Base-by-base conservation (phyloP, 305 asterid species). In the Coffea humblotiana region DNA sequence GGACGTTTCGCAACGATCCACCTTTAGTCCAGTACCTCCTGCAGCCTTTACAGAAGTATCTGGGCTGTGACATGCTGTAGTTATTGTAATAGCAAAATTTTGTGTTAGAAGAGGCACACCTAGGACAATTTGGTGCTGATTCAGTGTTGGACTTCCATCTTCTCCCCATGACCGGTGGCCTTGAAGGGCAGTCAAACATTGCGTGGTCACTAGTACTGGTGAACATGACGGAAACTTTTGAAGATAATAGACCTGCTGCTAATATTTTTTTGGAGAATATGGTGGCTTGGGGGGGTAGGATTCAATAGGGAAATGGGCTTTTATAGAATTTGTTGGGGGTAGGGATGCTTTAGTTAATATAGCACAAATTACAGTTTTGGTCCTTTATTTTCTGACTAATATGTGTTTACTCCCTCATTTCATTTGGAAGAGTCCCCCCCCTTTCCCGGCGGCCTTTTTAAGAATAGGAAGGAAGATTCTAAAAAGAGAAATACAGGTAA, bases 21-120 rank as follows among this genome's bases (percentile, higher is more conserved):
- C 98, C 98, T 54, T 90, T 94, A 61, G 98, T 94, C 98, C 98
- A 94, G 83, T 94, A 94, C 79, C 98, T 78, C 70, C 91, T 85
- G 81, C 97, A 94, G 71, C 84, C 92, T 87, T 92, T 94, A 86
- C 98, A 94, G 80, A 94, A 92, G 92, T 94, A 92, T 60, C 98
- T 87, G 23, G 97, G 98, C 78, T 94, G 97, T 16, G 98, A 94
- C 47, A 92, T 84, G 84, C 96, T 94, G 78, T 94, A 94, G 80
- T 94, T 92, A 89, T 92, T 91, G 92, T 91, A 92, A 84, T 93
- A 93, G 77, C 97, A 93, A 56, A 93, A 93, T 51, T 93, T 93
- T 66, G 97, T 93, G 88, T 91, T 90, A 47, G 97, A 79, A 18
- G 97, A 93, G 45, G 97, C 97, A 72, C 98, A 94, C 29, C 98